Base-by-base conservation (phyloP, 164 flowering plant genomes). In the Nelumbo lutea region DNA sequence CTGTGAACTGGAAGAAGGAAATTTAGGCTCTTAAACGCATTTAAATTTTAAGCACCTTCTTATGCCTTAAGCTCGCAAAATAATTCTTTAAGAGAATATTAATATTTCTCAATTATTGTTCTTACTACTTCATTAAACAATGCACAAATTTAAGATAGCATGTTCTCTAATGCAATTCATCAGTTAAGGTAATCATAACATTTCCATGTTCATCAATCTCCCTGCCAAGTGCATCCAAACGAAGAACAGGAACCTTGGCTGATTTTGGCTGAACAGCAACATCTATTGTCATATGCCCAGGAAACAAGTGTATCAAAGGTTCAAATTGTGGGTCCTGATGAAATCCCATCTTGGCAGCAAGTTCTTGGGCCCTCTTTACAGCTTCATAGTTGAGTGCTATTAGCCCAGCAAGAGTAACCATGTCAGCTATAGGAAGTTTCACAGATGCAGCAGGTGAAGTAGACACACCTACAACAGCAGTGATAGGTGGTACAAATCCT, bases 121-220 rank as follows among this genome's bases (percentile, higher is more conserved):
- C n/a, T 39, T 41, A 27, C 40, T 3, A 47, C n/a, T 9, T 53
- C 15, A 8, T 42, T 1, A 13, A 42, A 50, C n/a, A 14, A 62
- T 9, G 59, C n/a, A 27, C 41, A 13, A 68, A 13, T 10, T 43
- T 14, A 51, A 63, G 38, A 46, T 53, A 14, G 61, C 55, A 39
- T 13, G 11, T 42, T 41, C 14, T 39, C 65, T 40, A 57, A 57
- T 13, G 46, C 10, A 62, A 42, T 57, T 52, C 14, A 79, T 86
- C 57, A 81, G 86, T 78, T 91, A 93, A 44, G 96, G 80, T 62
- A 82, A 86, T 86, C 59, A 96, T 82, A 3, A 93, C 88, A 80
- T 96, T 93, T 61, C 99, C 98, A 78, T 90, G 96, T 72, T 96
- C 99, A 82, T 96, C 99, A 51, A 96, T 73, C 81, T 96, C 99